Evolutionary conservation across 495 filamentous ascomycete species (phyloP), one percentile per base, ranked within the genome.

Genomic region (Acidiella bohemica): DNA sequence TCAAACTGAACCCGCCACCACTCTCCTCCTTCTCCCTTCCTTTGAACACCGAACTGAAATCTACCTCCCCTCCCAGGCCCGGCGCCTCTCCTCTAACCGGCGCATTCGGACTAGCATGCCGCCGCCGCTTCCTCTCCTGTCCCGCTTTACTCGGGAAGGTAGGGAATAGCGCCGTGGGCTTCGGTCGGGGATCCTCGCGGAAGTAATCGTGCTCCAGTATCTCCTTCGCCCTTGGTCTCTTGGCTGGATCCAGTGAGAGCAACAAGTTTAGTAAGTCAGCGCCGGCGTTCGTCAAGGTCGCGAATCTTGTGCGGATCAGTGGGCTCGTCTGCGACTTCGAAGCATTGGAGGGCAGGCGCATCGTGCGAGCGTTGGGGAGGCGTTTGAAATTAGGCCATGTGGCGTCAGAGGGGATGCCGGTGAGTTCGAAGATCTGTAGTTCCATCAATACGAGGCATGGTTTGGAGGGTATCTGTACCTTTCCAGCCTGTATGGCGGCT

Each of bases 91-190:
- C 88, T 5, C 85, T 63, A 23, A 71, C 77, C 2, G 90, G 90
- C n/a, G 90, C 90, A 53, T 83, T 80, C 2, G 90, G 90, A 29
- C 79, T 93, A 41, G 71, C 76, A 20, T 74, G 59, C 22, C 72
- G 63, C 44, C 84, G 65, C 51, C 86, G 59, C 55, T 78, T 81
- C n/a, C n/a, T n/a, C 69, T 97, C 90, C 69, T 88, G 81, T 1
- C 85, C 84, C 0, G 88, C 90, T 61, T 94, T 95, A 35, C 79
- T 86, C 1, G 90, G 90, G 55, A 94, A 97, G 3, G 62, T 64
- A 1, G 63, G 63, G 38, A 66, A 64, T 56, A 66, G 81, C 49
- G 76, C 80, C 56, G 77, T 78, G 17, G 75, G 74, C 60, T 93
- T 93, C 1, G 84, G 82, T 23, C 77, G 79, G 0, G 90, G 90